These are phyloP conservation scores for Solanum sejunctum DNA, from an alignment of 257 asterid genomes.

Conservation along the genomic window DNA sequence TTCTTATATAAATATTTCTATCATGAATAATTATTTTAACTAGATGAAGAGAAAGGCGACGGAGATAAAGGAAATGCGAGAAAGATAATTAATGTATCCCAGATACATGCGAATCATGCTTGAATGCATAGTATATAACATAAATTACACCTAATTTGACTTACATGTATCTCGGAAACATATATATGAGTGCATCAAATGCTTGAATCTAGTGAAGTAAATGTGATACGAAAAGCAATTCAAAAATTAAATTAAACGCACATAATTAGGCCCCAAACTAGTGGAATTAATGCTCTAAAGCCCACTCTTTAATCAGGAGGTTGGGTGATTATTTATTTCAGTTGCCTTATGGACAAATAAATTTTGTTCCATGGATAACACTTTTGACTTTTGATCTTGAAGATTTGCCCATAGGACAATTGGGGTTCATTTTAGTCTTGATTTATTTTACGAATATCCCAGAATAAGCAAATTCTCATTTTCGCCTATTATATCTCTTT, in stretches of 20 bases:
- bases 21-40: no score
- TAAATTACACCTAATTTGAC: not conserved
- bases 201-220: not conserved
- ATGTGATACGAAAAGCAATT: no score
- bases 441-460: not conserved
- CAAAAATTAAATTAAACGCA: not conserved
- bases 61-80: not conserved
- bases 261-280: no score
- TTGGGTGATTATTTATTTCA: not conserved
- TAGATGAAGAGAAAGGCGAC: no score
- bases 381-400: not conserved
- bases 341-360: not conserved
- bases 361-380: not conserved
- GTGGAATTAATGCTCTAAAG: not conserved
- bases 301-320: not conserved
- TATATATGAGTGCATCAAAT: not conserved
- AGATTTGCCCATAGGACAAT: fast-evolving
- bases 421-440: not conserved
- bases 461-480: not conserved
- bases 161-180: not conserved
- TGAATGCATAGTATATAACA: not conserved
- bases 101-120: not conserved
- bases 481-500: not conserved
- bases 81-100: not conserved
- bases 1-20: not conserved